Evolutionary conservation across 1,284 basidiomycete genomes (phyloP).

Genomic region (Ceraceosorus bombacis): DNA sequence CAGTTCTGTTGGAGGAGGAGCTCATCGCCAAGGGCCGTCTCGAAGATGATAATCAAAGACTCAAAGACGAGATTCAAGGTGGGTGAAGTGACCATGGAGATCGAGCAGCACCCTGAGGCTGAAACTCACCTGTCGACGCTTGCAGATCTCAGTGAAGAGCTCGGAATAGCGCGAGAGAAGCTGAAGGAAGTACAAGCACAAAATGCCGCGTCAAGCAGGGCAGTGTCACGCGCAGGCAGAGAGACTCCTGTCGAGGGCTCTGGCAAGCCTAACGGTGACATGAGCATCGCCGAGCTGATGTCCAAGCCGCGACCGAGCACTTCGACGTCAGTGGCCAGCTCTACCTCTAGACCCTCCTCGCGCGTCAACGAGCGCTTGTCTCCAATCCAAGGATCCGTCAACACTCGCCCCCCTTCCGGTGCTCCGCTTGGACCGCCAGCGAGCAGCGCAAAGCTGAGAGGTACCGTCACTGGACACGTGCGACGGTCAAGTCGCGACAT

Average conservation of each 20-base stretch:
- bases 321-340: background rate
- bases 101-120: background rate
- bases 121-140: background rate
- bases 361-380: constrained; percentile 17
- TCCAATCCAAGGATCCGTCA: constrained; percentile 19
- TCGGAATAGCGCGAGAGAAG: constrained; percentile 67
- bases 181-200: constrained; percentile 11
- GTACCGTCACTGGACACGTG: constrained; percentile 13
- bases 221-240: constrained; percentile 9
- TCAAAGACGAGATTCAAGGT: constrained; percentile 92
- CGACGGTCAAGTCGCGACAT: constrained; percentile 22
- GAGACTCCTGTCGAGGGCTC: constrained; percentile 17
- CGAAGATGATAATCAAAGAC: constrained; percentile 82
- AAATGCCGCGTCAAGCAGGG: background rate
- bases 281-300: constrained; percentile 18
- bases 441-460: constrained; percentile 10
- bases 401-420: constrained; percentile 16
- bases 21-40: constrained; percentile 80
- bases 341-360: constrained; percentile 16
- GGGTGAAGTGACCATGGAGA: constrained; percentile 22
- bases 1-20: constrained; percentile 92
- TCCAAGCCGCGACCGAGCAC: background rate
- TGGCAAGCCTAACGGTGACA: constrained; percentile 5
- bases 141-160: constrained; percentile 76
- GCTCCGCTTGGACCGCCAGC: background rate